Conservation (phyloP, 2,329 filamentous ascomycete species). For the Blumeria graminis region DNA sequence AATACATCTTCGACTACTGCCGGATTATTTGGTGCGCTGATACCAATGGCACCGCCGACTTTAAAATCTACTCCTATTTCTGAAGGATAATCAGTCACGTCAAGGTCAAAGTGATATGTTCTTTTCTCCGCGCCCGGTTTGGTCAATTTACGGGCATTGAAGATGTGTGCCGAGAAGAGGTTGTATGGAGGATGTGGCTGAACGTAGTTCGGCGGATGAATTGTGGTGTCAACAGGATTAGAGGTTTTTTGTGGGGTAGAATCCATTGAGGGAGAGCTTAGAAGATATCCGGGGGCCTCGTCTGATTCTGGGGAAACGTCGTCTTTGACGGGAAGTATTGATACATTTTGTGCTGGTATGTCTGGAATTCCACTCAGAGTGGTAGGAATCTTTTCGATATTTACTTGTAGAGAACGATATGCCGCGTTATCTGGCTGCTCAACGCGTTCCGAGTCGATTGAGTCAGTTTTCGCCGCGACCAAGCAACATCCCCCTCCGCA, state of each 20-base stretch:
- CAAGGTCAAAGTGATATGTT: constrained; percentile 91
- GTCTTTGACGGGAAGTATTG: constrained; percentile 33
- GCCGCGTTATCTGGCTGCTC: constrained; percentile 57
- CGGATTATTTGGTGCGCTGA: constrained; percentile 68
- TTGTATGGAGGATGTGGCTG: constrained; percentile 86
- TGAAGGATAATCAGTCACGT: constrained; percentile 80
- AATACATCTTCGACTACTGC: constrained; percentile 62
- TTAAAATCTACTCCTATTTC: constrained; percentile 79
- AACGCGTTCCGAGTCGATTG: constrained; percentile 26
- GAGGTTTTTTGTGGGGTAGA: constrained; percentile 10
- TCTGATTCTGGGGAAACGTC: constrained; percentile 1
- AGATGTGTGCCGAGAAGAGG: constrained; percentile 73
- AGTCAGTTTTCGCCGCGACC: constrained; percentile 15
- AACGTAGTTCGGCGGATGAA: constrained; percentile 69
- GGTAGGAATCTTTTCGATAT: constrained; percentile 50
- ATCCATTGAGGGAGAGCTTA: constrained; percentile 5
- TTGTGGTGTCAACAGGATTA: constrained; percentile 25
- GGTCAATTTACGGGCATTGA: constrained; percentile 68
- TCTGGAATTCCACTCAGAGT: constrained; percentile 45
- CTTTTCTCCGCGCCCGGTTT: constrained; percentile 78
- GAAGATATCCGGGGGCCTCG: neutral
- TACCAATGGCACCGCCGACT: constrained; percentile 83
- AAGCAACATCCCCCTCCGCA: constrained; percentile 42
- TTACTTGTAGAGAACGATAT: constrained; percentile 55
- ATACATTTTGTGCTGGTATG: constrained; percentile 52